Evolutionary conservation across 2,329 filamentous ascomycete genomes (phyloP), one percentile per base, ranked within the genome.

Genomic region (Onygena corvina): DNA sequence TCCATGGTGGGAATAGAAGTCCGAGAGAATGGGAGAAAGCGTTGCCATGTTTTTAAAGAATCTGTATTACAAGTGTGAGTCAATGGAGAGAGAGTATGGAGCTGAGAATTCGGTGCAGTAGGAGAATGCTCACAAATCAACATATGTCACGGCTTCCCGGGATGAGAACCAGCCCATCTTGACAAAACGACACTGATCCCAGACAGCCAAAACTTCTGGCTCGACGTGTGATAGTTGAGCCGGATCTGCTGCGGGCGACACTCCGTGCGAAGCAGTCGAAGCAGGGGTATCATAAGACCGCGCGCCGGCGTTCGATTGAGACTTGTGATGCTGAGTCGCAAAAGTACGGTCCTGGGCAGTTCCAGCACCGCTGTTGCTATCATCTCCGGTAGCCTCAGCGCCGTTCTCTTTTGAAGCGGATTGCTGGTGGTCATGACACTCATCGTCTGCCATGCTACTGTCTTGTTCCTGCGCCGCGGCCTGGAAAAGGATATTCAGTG

Each of bases 141-240:
- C 63, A 49, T 75, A 74, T 1, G 69, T 72, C 1, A 76, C 67
- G 7, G 73, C 74, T 56, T 77, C 75, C 48, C 71, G 66, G 2
- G 75, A 72, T 0, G 72, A 72, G 49, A 77, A 72, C 73, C 73
- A 76, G 0, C 74, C 74, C 71, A 75, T 75, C 50, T 70, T 71
- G 14, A 76, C 73, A 55, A 76, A 77, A 0, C 73, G 68, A 55
- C 71, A 74, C 2, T 66, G 60, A 12, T 71, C 70, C 72, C 72
- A 75, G 14, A 70, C 58, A 46, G 65, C 63, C 29, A 74, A 60
- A 7, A 68, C 68, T 3, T 68, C 64, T 7, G 58, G 57, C 1
- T 59, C 54, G 8, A 54, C 59, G 25, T 61, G 40, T 1, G 63
- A 64, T 8, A 67, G 47, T 9, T 59, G 53, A 6, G 61, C 58